Conservation (phyloP, 768 basidiomycete genomes). For the Pisolithus sp. region DNA sequence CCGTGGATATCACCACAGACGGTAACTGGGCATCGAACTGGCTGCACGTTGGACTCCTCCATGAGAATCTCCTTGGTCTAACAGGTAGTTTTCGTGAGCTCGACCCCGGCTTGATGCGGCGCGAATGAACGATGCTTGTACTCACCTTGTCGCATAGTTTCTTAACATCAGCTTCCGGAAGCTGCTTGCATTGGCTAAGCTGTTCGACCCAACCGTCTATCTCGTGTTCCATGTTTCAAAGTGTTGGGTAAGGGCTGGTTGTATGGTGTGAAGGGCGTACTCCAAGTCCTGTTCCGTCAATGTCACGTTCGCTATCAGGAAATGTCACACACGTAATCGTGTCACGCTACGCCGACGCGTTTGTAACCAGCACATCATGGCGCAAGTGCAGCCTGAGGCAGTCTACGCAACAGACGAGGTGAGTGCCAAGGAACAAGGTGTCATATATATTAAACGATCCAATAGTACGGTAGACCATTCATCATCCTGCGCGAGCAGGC, state of each 20-base stretch:
- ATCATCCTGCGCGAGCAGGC: conserved; percentile 94
- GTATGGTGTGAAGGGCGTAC: conserved; percentile 22
- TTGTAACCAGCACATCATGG: conserved; percentile 10
- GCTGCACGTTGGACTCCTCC: conserved; percentile 99
- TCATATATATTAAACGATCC: conserved; percentile 5
- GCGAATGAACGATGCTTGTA: conserved; percentile 15
- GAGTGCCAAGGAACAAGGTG: not conserved
- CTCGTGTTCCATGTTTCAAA: conserved; percentile 50
- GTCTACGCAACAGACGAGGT: conserved; percentile 88
- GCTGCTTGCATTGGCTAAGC: conserved; percentile 94
- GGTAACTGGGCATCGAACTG: conserved; percentile 96
- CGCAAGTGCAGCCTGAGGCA: conserved; percentile 46
- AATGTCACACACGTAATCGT: conserved; percentile 19
- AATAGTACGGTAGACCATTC: conserved; percentile 90
- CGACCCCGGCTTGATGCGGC: conserved; percentile 5
- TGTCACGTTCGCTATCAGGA: conserved; percentile 14
- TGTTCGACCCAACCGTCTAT: conserved; percentile 97
- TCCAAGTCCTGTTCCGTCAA: not conserved
- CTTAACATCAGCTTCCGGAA: conserved; percentile 93
- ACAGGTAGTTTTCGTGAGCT: conserved; percentile 11
- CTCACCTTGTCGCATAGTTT: conserved; percentile 97
- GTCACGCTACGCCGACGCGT: conserved; percentile 22
- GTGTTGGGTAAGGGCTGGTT: conserved; percentile 7
- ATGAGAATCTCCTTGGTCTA: conserved; percentile 97
- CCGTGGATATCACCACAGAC: conserved; percentile 99